Base-by-base conservation (phyloP, 345 rosid species). In the Dipteronia dyeriana region DNA sequence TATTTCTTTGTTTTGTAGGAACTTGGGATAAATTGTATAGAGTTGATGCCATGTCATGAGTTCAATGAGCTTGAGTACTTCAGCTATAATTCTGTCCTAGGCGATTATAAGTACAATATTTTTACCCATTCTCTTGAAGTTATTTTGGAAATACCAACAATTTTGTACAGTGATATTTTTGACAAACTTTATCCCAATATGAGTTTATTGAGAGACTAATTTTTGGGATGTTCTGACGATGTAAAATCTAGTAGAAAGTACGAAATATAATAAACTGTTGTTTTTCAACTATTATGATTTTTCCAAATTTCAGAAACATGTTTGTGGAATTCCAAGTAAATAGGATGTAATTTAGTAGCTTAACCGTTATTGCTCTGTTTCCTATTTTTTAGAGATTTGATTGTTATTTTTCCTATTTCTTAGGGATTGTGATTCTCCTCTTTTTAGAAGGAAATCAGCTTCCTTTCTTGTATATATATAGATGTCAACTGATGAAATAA, bases 31-130 rank as follows among this genome's bases (percentile, higher is more conserved):
- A 95, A 93, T 82, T 95, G 99, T 80, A 89, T 95, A 83, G 99
- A 95, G 80, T 76, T 93, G 80, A 93, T 95, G 99, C 99, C 99
- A 66, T 95, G 98, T 84, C 97, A 95, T 75, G 98, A 95, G 82
- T 95, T 95, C 82, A 95, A 95, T 80, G 99, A 95, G 86, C 86
- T 95, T 82, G 99, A 95, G 87, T 87, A 92, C 86, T 88, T 82
- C 90, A 89, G 90, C 86, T 91, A 93, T 90, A 95, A 93, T 84
- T 79, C 98, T 60, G 85, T 90, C 62, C 57, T 90, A 87, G 97
- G 89, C 76, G 92, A 91, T 75, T 88, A 89, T 75, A 95, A 88
- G 98, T 93, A 95, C 74, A 82, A 61, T 64, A 34, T 76, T 70
- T 81, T 59, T 77, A 72, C 78, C 63, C 64, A 68, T 70, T 31